Evolutionary conservation across 2,329 filamentous ascomycete species (phyloP), one percentile per base, ranked within the genome.

Genomic region (Fusarium xyrophilum): DNA sequence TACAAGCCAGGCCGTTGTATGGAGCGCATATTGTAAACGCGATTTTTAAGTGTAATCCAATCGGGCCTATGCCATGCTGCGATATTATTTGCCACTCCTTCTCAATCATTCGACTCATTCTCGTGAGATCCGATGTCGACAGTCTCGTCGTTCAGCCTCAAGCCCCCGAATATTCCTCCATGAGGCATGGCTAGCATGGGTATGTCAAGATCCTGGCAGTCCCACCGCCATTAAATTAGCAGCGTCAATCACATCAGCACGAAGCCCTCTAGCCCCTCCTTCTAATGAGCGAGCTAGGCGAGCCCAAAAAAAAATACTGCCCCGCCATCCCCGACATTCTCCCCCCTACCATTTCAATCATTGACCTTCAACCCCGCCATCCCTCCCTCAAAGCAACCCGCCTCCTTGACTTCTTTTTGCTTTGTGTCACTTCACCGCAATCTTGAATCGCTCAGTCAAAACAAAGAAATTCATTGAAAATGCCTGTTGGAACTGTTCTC

Each of bases 401-500:
- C 55, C 47, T 60, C 54, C 40, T 53, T 38, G 48, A 51, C 52
- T 23, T 48, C 54, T 39, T 56, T 36, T 48, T 65, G 52, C 54
- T 65, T 65, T 60, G 36, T 65, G 27, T 25, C 36, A 52, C 57
- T 62, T 67, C 55, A 73, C 65, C 73, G 64, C 71, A 72, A 63
- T 43, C 61, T 55, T 54, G 55, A 56, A 51, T 62, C 36, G 27
- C 33, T 43, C 23, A 23, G 71, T 60, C 67, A 59, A 12, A 71
- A 73, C 69, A 74, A 74, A 73, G 65, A 68, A 72, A 60, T 40
- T 43, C 14, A 21, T 44, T 39, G 9, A 70, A 73, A 83, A 96
- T 96, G 93, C 82, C 90, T 79, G 86, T 92, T 73, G 93, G 93
- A 83, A 96, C 93, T 67, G 93, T 97, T 78, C 88, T 97, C 76